Conservation (phyloP, 2,329 filamentous ascomycete genomes). For the Sarocladium kiliense region DNA sequence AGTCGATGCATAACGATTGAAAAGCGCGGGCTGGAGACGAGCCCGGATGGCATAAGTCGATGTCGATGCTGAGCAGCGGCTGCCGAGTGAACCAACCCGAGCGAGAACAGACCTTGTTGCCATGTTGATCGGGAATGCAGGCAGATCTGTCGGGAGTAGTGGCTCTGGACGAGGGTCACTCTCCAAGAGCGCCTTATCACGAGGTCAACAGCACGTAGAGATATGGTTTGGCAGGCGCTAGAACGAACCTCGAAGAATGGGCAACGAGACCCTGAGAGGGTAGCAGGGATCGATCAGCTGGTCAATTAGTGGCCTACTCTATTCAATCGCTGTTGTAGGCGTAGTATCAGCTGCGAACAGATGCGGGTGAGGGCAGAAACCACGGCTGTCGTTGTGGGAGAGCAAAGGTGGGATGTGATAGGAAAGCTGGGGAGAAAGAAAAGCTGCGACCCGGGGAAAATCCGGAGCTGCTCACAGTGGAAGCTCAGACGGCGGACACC, state of each 20-base stretch:
- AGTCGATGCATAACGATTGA: background rate
- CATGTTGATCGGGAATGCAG: background rate
- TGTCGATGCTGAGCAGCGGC: background rate
- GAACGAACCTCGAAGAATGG: background rate
- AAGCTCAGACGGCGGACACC: background rate
- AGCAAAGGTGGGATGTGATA: background rate
- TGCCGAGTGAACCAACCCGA: background rate
- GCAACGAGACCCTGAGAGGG: background rate
- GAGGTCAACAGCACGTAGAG: background rate
- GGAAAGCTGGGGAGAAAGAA: background rate
- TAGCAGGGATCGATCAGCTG: background rate
- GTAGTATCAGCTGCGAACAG: background rate
- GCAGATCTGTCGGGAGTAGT: background rate
- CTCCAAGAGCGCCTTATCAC: no score
- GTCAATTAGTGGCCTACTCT: background rate
- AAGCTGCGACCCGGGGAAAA: conserved; percentile 2
- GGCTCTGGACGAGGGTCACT: background rate
- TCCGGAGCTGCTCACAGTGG: background rate
- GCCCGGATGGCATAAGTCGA: background rate
- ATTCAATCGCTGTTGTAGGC: background rate
- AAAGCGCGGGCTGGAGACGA: background rate
- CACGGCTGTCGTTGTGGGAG: background rate
- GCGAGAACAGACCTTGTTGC: background rate
- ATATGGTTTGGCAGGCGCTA: background rate
- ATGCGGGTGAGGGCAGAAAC: background rate